phyloP scores from a whole-genome alignment of 2,329 filamentous ascomycete species.

The Monilinia vaccinii-corymbosi region DNA sequence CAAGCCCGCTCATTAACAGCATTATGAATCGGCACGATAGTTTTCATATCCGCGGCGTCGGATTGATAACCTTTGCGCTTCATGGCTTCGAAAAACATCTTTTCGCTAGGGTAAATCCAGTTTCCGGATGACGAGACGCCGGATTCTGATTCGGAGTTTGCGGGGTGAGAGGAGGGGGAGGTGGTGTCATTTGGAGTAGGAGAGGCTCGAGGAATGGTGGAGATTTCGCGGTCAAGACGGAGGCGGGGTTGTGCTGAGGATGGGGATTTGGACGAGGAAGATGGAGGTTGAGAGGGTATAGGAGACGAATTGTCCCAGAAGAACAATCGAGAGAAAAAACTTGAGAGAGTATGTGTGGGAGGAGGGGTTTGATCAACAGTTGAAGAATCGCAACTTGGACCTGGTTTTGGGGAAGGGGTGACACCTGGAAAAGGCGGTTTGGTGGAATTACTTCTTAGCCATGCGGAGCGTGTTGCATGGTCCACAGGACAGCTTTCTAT shows the following conservation, averaged over 20 bases:
- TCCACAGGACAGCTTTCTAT: slow-evolving; percentile 70
- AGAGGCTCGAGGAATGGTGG: slow-evolving; percentile 65
- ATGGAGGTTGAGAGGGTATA: slow-evolving; percentile 38
- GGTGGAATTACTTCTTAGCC: slow-evolving; percentile 47
- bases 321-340: slow-evolving; percentile 18
- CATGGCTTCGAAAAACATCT: slow-evolving; percentile 98
- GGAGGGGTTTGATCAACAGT: slow-evolving; percentile 32
- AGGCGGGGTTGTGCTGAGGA: slow-evolving; percentile 58
- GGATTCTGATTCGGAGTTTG: slow-evolving; percentile 73
- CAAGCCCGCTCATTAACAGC: slow-evolving; percentile 96
- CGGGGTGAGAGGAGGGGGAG: slow-evolving; percentile 34
- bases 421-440: slow-evolving; percentile 22
- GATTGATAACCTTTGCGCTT: slow-evolving; percentile 76
- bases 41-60: slow-evolving; percentile 68
- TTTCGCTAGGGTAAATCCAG: slow-evolving; percentile 95
- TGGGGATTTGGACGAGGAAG: slow-evolving; percentile 57
- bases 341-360: slow-evolving; percentile 21
- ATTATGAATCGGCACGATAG: slow-evolving; percentile 95
- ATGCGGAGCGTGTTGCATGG: slow-evolving; percentile 77
- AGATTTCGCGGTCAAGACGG: slow-evolving; percentile 62
- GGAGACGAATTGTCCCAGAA: slow-evolving; percentile 8
- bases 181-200: slow-evolving; percentile 31
- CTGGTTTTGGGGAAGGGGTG: slow-evolving; percentile 25
- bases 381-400: slow-evolving; percentile 30
- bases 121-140: slow-evolving; percentile 64